Percentiles rank a stretch among this genome's conserved stretches.
Evolutionary conservation across 176 grass and related monocot species (phyloP).

Genomic region (Urochloa ruziziensis): DNA sequence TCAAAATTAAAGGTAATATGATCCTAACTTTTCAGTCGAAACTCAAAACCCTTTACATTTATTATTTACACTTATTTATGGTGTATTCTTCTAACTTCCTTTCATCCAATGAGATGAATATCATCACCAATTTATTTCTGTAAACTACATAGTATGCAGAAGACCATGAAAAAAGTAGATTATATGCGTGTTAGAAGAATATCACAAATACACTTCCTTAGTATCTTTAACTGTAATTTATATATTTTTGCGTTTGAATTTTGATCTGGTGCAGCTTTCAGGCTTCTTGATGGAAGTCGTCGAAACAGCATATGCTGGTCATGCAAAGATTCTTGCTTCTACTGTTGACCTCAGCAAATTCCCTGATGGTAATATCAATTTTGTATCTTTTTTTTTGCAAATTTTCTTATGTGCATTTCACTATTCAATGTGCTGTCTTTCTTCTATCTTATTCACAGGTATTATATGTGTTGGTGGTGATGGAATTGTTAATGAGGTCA

Average conservation of each 20-base stretch:
- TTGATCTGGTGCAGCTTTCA: slow-evolving; percentile 77
- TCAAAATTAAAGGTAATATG: slow-evolving; percentile 62
- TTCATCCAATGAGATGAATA: not conserved
- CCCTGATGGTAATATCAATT: slow-evolving; percentile 62
- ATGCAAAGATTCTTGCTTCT: slow-evolving; percentile 82
- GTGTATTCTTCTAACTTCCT: slow-evolving; percentile 14
- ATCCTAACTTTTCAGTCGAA: not conserved
- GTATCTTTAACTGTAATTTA: slow-evolving; percentile 22
- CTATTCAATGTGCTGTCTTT: not conserved
- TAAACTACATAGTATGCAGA: not conserved
- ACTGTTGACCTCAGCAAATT: slow-evolving; percentile 64
- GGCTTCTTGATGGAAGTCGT: slow-evolving; percentile 86
- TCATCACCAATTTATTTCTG: slow-evolving; percentile 2
- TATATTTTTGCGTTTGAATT: slow-evolving; percentile 51
- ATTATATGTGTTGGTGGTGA: slow-evolving; percentile 94
- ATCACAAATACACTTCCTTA: not conserved
- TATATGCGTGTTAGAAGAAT: not conserved
- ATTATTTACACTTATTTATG: slow-evolving; percentile 7
- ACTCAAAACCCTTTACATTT: not conserved
- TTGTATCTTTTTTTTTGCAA: slow-evolving; percentile 2
- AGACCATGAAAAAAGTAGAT: not conserved
- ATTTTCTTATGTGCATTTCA: slow-evolving; percentile 2
- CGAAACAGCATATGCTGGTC: slow-evolving; percentile 79
- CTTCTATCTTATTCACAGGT: slow-evolving; percentile 38
- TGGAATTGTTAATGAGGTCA: slow-evolving; percentile 85